Conservation (phyloP, 1,284 basidiomycete species). For the Ceratobasidium theobromae region DNA sequence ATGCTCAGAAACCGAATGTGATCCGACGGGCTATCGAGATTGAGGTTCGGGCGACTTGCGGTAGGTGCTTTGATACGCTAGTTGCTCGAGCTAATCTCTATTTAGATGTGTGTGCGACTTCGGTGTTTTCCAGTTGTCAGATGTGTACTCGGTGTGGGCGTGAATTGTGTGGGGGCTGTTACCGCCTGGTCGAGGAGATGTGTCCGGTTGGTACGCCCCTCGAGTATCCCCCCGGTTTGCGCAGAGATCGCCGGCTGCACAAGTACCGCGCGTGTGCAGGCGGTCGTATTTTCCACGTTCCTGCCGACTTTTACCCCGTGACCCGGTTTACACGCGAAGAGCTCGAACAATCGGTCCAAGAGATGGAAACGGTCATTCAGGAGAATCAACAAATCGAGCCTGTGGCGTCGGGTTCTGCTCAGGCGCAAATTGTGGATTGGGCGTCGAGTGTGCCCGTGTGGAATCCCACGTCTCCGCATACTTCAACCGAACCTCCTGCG, state of each 20-base stretch:
- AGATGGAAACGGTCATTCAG: conserved; percentile 62
- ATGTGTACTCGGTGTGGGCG: conserved; percentile 88
- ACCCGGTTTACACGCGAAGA: conserved; percentile 72
- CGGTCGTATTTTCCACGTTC: conserved; percentile 54
- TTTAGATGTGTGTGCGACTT: conserved; percentile 87
- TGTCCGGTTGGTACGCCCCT: conserved; percentile 54
- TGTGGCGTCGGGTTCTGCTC: conserved; percentile 29
- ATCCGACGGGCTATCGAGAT: conserved; percentile 73
- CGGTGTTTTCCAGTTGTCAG: conserved; percentile 86
- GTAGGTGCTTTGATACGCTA: conserved; percentile 49
- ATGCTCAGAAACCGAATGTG: conserved; percentile 61
- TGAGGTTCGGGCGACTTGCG: conserved; percentile 79
- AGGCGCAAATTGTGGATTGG: conserved; percentile 4
- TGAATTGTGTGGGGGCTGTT: conserved; percentile 86
- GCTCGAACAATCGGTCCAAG: conserved; percentile 60
- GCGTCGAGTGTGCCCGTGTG: background rate
- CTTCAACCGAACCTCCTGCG: conserved; percentile 24
- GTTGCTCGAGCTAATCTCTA: conserved; percentile 25
- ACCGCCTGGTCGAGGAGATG: conserved; percentile 61
- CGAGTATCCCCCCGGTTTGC: conserved; percentile 52
- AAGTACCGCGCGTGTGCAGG: conserved; percentile 61
- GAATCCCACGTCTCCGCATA: background rate
- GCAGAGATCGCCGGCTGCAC: conserved; percentile 43
- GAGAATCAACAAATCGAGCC: conserved; percentile 36
- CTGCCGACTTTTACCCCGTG: conserved; percentile 73